Conservation (phyloP, 192 early-diverging fungal genomes). For the Coemansia sp. region DNA sequence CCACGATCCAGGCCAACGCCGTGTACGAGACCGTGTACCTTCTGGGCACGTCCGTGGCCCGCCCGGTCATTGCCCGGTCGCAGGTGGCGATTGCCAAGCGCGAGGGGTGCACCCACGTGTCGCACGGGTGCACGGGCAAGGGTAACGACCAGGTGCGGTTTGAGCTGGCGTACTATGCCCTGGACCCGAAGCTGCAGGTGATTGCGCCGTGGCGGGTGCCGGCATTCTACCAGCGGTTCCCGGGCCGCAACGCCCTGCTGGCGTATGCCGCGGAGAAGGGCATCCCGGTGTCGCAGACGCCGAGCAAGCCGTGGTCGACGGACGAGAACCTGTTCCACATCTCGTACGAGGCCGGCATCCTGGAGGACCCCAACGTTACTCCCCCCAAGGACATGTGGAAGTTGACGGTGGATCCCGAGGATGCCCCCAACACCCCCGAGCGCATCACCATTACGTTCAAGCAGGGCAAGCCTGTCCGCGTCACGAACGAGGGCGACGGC, state of each 20-base stretch:
- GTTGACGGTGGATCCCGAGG: constrained; percentile 93
- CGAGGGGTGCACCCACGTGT: constrained; percentile 93
- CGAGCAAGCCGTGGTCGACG: constrained; percentile 96
- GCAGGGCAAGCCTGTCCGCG: constrained; percentile 81
- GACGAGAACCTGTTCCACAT: constrained; percentile 99
- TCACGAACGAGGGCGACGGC: constrained; percentile 74
- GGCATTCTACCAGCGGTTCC: constrained; percentile 93
- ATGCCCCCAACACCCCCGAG: constrained; percentile 94
- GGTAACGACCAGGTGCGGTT: constrained; percentile 99
- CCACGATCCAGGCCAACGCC: constrained; percentile 89
- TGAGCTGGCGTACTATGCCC: constrained; percentile 96
- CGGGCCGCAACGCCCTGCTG: constrained; percentile 84
- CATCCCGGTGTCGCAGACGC: constrained; percentile 94
- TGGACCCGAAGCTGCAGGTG: constrained; percentile 89
- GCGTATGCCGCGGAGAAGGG: constrained; percentile 84
- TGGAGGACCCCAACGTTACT: constrained; percentile 93
- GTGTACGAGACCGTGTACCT: constrained; percentile 96
- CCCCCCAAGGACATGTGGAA: constrained; percentile 99
- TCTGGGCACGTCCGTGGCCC: constrained; percentile 94
- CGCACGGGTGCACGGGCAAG: constrained; percentile 99
- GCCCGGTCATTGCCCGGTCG: constrained; percentile 87
- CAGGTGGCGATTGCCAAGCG: constrained; percentile 88
- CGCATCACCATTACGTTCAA: constrained; percentile 87
- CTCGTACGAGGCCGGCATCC: constrained; percentile 96
- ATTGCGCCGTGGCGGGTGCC: constrained; percentile 97